A percentile compares a stretch with the other conserved stretches of the same genome.
These are phyloP conservation scores for Myochromella boudieri DNA, from an alignment of 768 basidiomycete species.

Conservation along the genomic window DNA sequence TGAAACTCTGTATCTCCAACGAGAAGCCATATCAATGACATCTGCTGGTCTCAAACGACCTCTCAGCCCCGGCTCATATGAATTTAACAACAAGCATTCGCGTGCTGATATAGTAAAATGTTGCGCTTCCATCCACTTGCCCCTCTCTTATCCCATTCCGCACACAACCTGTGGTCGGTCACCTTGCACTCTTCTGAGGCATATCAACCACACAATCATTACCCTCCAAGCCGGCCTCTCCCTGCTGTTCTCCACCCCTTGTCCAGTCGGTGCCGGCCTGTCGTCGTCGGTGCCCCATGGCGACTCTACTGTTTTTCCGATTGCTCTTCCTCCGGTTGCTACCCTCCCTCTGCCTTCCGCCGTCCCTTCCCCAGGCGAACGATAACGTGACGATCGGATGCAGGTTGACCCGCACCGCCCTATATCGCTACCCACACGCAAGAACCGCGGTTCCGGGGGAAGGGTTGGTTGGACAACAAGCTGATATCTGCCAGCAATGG, in stretches of 20 bases:
- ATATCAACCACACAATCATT: too few species aligned
- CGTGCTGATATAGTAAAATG: slow-evolving; percentile 58
- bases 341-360: slow-evolving; percentile 64
- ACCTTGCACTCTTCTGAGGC: slow-evolving; percentile 66
- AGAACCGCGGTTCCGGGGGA: too few species aligned
- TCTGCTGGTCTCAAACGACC: slow-evolving; percentile 59
- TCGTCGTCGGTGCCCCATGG: slow-evolving; percentile 34
- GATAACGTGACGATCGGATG: slow-evolving; percentile 50
- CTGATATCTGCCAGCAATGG: too few species aligned
- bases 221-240: slow-evolving; percentile 54
- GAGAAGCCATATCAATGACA: slow-evolving; percentile 52
- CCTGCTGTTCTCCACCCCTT: slow-evolving; percentile 67
- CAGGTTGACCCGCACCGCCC: slow-evolving; percentile 52
- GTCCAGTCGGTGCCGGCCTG: too few species aligned
- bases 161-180: slow-evolving; percentile 52
- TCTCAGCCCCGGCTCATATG: slow-evolving; percentile 66
- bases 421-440: slow-evolving; percentile 57
- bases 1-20: slow-evolving; percentile 71
- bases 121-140: slow-evolving; percentile 54
- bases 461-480: too few species aligned
- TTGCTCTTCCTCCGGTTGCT: slow-evolving; percentile 69
- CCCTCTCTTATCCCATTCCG: slow-evolving; percentile 76
- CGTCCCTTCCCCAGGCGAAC: slow-evolving; percentile 49
- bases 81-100: slow-evolving; percentile 59
- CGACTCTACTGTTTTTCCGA: slow-evolving; percentile 30